phyloP scores from a whole-genome alignment of 2,329 filamentous ascomycete genomes.

The Diplodia scrobiculata region DNA sequence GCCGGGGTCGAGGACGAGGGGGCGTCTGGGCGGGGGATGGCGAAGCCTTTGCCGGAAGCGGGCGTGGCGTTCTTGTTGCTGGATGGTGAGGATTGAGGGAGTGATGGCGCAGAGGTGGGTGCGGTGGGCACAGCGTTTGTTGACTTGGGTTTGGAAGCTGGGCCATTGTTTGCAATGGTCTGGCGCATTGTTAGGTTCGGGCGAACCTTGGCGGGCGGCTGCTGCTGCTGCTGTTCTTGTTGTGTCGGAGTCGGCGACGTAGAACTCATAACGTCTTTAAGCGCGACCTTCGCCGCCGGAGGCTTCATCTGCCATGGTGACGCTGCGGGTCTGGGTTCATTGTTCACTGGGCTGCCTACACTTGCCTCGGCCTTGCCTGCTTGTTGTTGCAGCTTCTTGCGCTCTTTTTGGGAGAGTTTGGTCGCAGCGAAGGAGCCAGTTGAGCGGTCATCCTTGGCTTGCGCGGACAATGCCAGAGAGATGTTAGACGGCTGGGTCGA shows the following conservation, averaged over 20 bases:
- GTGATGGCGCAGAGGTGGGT: slow-evolving; percentile 36
- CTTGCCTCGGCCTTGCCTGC: slow-evolving; percentile 21
- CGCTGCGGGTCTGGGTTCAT: slow-evolving; percentile 30
- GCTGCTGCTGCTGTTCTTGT: slow-evolving; percentile 35
- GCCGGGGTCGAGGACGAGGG: slow-evolving; percentile 35
- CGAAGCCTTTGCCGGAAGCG: slow-evolving; percentile 21
- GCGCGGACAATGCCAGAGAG: slow-evolving; percentile 54
- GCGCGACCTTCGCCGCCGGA: slow-evolving; percentile 48
- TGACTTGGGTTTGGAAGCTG: slow-evolving; percentile 36
- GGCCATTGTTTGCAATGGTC: slow-evolving; percentile 51
- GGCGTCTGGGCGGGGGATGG: slow-evolving; percentile 32
- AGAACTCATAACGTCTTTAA: slow-evolving; percentile 52
- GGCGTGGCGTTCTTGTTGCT: slow-evolving; percentile 16
- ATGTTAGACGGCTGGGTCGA: slow-evolving; percentile 55
- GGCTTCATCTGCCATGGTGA: slow-evolving; percentile 69
- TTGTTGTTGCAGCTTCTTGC: slow-evolving; percentile 63
- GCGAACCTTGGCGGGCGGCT: slow-evolving; percentile 39
- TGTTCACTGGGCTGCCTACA: neutral
- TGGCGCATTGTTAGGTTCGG: slow-evolving; percentile 64
- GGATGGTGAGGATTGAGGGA: slow-evolving; percentile 30
- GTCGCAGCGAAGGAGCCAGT: slow-evolving; percentile 43
- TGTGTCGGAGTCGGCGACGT: slow-evolving; percentile 36
- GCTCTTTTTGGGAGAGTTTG: slow-evolving; percentile 88
- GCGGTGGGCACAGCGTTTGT: slow-evolving; percentile 29
- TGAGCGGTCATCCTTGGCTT: slow-evolving; percentile 46